Base-by-base conservation (phyloP, 495 filamentous ascomycete genomes). In the Aspergillus egyptiacus region DNA sequence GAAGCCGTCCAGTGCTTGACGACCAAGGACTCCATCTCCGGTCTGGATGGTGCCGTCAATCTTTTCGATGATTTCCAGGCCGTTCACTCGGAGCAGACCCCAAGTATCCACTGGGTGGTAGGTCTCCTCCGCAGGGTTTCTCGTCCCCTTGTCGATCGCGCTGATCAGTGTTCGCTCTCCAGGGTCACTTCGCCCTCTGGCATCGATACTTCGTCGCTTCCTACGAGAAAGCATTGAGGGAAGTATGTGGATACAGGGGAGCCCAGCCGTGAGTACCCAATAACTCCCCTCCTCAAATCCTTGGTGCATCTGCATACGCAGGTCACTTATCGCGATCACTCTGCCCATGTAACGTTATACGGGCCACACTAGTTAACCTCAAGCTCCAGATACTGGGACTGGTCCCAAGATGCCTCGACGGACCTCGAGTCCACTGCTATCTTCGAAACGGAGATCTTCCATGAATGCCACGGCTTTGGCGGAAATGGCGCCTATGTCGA, bases 201-300 rank as follows among this genome's bases (percentile, higher is more conserved):
- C 76, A 80, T 51, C 64, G 76, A 39, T 75, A 74, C 48, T 74
- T 71, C 33, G 20, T 75, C 4, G 54, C 60, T 17, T 53, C 65
- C 2, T 73, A 74, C 38, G 76, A 76, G 50, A 62, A 63, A 5
- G 42, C 70, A 0, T 51, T 81, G 20, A 53, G 62, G 32, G 53
- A 64, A 2, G 67, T 71, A 39, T 79, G 76, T 44, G 61, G 63
- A 19, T 79, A 73, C 50, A 55, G 42, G 8, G 71, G 70, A 3
- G 55, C 59, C 10, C 63, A 75, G 19, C 72, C 75, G 68, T 77
- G 63, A 37, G 60, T n/a, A n/a, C n/a, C n/a, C n/a, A n/a, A n/a
- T n/a, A n/a, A n/a, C n/a, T n/a, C n/a, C n/a, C n/a, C n/a, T n/a
- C n/a, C n/a, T n/a, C n/a, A n/a, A n/a, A n/a, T n/a, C 36, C 36